Evolutionary conservation across 768 basidiomycete species (phyloP).

Genomic region (Goffeauzyma gilvescens): DNA sequence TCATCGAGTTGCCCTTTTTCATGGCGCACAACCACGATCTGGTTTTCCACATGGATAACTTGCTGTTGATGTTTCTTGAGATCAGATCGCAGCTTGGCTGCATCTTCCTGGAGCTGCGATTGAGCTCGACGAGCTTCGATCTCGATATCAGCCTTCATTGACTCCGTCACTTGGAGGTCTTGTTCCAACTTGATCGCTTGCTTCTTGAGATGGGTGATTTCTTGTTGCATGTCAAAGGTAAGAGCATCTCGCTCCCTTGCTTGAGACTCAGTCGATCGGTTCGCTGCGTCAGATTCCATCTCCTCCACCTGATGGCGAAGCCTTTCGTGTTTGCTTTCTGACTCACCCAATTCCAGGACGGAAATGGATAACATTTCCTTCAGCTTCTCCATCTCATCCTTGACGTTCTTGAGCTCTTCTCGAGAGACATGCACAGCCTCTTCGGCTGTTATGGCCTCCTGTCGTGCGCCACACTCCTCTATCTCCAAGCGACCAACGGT

Average conservation of each 20-base stretch:
- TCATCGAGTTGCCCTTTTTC: no score
- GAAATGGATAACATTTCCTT: no score
- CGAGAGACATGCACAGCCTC: conserved; percentile 2
- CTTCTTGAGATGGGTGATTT: conserved; percentile 3
- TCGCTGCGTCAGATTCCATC: conserved; percentile 14
- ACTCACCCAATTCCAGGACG: no score
- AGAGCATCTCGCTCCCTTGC: conserved; percentile 17
- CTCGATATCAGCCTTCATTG: not conserved
- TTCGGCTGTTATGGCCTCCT: no score
- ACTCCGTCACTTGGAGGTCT: not conserved
- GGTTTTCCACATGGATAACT: no score
- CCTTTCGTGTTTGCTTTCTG: not conserved
- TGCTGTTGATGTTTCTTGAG: no score
- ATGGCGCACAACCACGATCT: no score
- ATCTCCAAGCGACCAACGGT: not conserved
- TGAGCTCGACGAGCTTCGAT: no score
- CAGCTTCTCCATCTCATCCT: not conserved
- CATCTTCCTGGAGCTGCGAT: no score
- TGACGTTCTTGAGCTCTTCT: not conserved
- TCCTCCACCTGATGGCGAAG: conserved; percentile 13
- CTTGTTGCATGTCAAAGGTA: conserved; percentile 16
- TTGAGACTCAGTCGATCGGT: conserved; percentile 25
- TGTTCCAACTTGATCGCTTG: not conserved
- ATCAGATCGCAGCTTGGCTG: no score
- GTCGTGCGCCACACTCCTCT: conserved; percentile 3